Percentiles rank a stretch among this genome's conserved stretches.
Conservation (phyloP, 441 rosid genomes). For the Metrosideros polymorpha region DNA sequence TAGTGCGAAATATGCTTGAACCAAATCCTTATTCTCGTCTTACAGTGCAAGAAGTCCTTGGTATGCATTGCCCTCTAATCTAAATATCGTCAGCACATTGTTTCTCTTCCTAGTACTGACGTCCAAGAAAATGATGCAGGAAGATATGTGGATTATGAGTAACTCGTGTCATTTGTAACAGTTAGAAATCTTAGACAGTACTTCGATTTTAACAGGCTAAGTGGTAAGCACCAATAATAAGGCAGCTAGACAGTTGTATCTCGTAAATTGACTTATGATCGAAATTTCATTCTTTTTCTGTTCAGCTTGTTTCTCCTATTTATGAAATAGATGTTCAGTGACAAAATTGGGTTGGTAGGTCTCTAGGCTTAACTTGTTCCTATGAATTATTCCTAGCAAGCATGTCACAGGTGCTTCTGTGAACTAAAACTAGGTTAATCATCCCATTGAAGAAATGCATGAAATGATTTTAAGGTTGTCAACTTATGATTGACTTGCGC, state of each 20-base stretch:
- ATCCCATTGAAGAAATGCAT: background rate
- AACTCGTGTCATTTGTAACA: background rate
- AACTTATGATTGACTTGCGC: background rate
- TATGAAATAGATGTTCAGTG: background rate
- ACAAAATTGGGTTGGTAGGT: background rate
- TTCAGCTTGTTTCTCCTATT: background rate
- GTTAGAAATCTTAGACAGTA: background rate
- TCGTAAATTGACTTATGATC: background rate
- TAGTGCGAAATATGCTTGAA: constrained; percentile 24
- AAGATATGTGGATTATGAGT: background rate
- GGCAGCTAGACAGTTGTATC: background rate
- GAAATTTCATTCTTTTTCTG: too few relatives aligned
- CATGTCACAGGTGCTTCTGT: background rate
- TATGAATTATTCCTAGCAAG: background rate
- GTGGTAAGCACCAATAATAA: background rate
- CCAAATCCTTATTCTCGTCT: constrained; percentile 55
- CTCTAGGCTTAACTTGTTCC: background rate
- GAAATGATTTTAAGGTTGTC: background rate
- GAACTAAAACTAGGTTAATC: background rate
- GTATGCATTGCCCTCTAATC: constrained; percentile 25
- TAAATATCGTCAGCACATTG: background rate
- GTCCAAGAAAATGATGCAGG: background rate
- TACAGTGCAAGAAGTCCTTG: constrained; percentile 65
- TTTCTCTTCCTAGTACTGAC: background rate
- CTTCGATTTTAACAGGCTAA: background rate